Evolutionary conservation across 2,329 filamentous ascomycete species (phyloP).

Genomic region (Penicillium sclerotigenum): DNA sequence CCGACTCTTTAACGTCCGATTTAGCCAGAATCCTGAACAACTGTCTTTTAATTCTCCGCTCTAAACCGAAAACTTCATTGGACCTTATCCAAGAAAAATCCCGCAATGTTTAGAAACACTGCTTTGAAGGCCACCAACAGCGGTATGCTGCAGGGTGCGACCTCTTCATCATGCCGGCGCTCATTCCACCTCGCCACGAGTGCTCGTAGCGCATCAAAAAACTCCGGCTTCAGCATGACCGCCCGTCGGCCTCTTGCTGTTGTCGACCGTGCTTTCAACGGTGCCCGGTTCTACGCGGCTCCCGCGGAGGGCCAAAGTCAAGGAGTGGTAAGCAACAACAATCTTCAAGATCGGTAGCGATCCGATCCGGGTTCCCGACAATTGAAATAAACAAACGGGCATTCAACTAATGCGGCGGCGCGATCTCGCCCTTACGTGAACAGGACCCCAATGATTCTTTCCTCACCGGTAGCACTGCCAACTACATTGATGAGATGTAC

Average conservation of each 20-base stretch:
- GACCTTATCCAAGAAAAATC: slow-evolving; percentile 26
- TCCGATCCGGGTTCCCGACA: slow-evolving; percentile 9
- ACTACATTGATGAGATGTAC: slow-evolving; percentile 99
- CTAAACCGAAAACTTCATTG: slow-evolving; percentile 6
- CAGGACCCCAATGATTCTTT: slow-evolving; percentile 92
- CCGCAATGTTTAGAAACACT: slow-evolving; percentile 40
- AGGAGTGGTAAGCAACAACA: slow-evolving; percentile 55
- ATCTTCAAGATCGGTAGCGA: slow-evolving; percentile 7
- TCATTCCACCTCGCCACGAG: slow-evolving; percentile 35
- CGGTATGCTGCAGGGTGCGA: slow-evolving; percentile 36
- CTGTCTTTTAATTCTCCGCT: background rate
- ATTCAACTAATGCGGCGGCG: slow-evolving; percentile 27
- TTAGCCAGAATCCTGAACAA: slow-evolving; percentile 4
- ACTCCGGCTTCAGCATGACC: slow-evolving; percentile 37
- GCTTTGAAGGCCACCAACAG: slow-evolving; percentile 41
- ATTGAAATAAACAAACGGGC: background rate
- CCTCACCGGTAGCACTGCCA: slow-evolving; percentile 92
- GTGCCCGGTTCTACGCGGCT: slow-evolving; percentile 56
- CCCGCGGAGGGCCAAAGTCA: slow-evolving; percentile 57
- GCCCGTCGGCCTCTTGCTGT: slow-evolving; percentile 45
- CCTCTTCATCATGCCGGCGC: slow-evolving; percentile 33
- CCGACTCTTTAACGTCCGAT: slow-evolving; percentile 3
- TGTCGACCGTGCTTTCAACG: slow-evolving; percentile 35
- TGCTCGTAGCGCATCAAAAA: slow-evolving; percentile 30
- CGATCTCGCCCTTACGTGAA: slow-evolving; percentile 17